Percentiles rank a stretch among this genome's conserved stretches.
phyloP scores from a whole-genome alignment of 352 stramenopile species.

The Phytophthora tubulina region DNA sequence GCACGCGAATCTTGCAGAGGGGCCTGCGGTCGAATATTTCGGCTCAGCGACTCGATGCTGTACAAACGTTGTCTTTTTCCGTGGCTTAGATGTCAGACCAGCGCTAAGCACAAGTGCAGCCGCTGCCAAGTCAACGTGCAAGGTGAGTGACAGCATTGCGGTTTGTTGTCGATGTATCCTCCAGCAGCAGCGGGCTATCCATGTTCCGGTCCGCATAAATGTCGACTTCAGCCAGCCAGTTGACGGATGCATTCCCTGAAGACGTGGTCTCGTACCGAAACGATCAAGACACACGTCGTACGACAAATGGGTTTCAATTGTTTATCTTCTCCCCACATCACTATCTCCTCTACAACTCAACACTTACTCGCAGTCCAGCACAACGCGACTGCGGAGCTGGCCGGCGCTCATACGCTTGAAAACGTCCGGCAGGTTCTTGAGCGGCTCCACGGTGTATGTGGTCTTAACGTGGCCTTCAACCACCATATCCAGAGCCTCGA shows the following conservation, averaged over 20 bases:
- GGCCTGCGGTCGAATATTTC: too few species aligned
- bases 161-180: too few species aligned
- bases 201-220: neutral
- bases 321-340: conserved; percentile 14
- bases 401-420: conserved; percentile 52
- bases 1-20: too few species aligned
- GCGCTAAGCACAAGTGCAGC: too few species aligned
- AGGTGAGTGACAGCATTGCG: too few species aligned
- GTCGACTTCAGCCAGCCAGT: too few species aligned
- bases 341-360: conserved; percentile 23
- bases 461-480: conserved; percentile 55
- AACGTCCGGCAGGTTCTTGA: conserved; percentile 52
- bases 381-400: conserved; percentile 49
- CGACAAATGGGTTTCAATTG: conserved; percentile 18
- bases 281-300: neutral
- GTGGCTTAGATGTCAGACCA: too few species aligned
- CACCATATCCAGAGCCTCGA: conserved; percentile 64
- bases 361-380: conserved; percentile 55
- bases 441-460: conserved; percentile 47
- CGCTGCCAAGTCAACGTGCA: too few species aligned
- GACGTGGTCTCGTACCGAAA: neutral
- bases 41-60: too few species aligned
- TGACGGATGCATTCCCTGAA: too few species aligned
- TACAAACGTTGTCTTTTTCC: too few species aligned
- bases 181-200: neutral